These are phyloP conservation scores for Tylopilus plumbeoviolaceoides DNA, from an alignment of 768 basidiomycete species.

Conservation along the genomic window DNA sequence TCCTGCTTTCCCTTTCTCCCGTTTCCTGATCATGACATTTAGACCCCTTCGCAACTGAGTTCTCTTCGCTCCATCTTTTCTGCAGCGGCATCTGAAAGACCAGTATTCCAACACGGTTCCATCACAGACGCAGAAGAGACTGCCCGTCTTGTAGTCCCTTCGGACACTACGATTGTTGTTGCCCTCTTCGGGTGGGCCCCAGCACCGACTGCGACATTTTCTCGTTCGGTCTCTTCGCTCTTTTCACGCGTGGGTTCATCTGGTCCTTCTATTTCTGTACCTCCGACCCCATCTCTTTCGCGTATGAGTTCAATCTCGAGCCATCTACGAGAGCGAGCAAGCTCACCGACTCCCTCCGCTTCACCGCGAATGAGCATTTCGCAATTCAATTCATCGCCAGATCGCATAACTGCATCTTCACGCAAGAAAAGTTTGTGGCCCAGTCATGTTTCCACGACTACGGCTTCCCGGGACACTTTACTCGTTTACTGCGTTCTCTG, in stretches of 20 bases:
- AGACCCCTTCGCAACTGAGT: constrained; percentile 59
- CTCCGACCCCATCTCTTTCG: constrained; percentile 32
- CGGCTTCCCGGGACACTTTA: constrained; percentile 38
- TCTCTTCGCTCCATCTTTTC: constrained; percentile 47
- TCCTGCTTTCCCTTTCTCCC: not conserved
- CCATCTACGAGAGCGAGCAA: constrained; percentile 15
- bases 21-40: constrained; percentile 9
- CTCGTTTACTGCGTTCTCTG: constrained; percentile 66
- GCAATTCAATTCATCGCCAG: constrained; percentile 13
- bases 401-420: constrained; percentile 6
- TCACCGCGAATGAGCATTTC: constrained; percentile 22
- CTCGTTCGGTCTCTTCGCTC: constrained; percentile 17
- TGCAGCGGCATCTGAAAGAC: constrained; percentile 23
- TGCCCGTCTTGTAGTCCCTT: constrained; percentile 22
- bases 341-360: constrained; percentile 21
- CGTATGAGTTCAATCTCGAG: constrained; percentile 31
- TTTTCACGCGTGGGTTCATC: constrained; percentile 25
- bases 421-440: constrained; percentile 7
- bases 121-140: constrained; percentile 10
- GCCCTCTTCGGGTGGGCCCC: constrained; percentile 50
- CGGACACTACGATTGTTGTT: constrained; percentile 37
- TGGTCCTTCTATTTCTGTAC: constrained; percentile 24
- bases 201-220: constrained; percentile 26
- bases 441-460: not conserved
- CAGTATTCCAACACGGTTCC: constrained; percentile 26